Conservation (phyloP, 148 eudicot genomes). For the Pharnaceum exiguum region DNA sequence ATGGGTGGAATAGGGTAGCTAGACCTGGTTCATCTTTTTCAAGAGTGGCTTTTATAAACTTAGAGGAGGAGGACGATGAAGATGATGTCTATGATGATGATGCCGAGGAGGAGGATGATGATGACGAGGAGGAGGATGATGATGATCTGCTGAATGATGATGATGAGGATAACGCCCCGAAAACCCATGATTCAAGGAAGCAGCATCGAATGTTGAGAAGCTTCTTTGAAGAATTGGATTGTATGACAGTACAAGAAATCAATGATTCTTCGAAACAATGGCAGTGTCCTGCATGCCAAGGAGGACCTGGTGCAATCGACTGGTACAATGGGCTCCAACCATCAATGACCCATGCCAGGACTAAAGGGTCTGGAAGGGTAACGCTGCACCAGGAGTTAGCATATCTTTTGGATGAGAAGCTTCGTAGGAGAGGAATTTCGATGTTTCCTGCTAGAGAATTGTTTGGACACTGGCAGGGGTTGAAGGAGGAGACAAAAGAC, state of each 20-base stretch:
- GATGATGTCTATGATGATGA: no score
- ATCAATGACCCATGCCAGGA: conserved; percentile 56
- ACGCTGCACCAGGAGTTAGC: conserved; percentile 63
- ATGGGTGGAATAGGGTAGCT: no score
- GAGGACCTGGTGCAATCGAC: conserved; percentile 75
- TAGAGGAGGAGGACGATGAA: neutral
- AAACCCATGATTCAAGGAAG: conserved; percentile 44
- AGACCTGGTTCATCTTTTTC: no score
- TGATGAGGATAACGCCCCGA: neutral
- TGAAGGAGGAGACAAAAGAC: conserved; percentile 28
- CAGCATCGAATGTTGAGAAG: conserved; percentile 40
- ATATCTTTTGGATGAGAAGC: conserved; percentile 63
- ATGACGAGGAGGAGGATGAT: neutral
- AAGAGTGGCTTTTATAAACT: neutral
- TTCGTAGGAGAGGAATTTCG: conserved; percentile 52
- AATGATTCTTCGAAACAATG: conserved; percentile 55
- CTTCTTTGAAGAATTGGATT: conserved; percentile 44
- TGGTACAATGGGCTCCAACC: conserved; percentile 75
- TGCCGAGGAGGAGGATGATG: neutral
- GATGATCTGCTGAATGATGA: neutral
- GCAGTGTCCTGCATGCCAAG: conserved; percentile 89
- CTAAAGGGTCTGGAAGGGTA: conserved; percentile 55
- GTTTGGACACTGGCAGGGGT: conserved; percentile 57
- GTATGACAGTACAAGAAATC: conserved; percentile 42
- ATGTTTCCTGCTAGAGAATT: conserved; percentile 47